Evolutionary conservation across 2,329 filamentous ascomycete species (phyloP), one percentile per base, ranked within the genome.

Genomic region (Xylaria sp.): DNA sequence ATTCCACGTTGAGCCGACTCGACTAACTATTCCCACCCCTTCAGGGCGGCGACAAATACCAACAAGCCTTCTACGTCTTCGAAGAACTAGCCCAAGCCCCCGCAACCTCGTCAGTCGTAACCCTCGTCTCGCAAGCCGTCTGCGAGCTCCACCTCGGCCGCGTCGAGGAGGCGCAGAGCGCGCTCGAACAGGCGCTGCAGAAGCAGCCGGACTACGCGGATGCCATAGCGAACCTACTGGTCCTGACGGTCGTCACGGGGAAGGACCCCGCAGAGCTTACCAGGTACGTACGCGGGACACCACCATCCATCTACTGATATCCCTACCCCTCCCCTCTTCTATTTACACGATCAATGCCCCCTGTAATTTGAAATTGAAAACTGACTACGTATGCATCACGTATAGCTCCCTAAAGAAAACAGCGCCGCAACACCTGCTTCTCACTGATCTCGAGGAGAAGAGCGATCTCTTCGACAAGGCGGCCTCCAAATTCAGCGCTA

Each of bases 61-160:
- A 98, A 78, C 93, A 96, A 78, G 91, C 95, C 20, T 98, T 97
- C 82, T 98, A 99, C 85, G 95, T 98, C 70, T 98, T 94, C 78
- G 95, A 98, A 82, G 96, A 99, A 82, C 89, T 98, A 58, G 95
- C 96, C 4, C 93, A 97, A 78, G 91, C 93, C 34, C 91, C 94
- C 2, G 90, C 92, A 39, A 94, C 93, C 20, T 90, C 93, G 58
- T 93, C 93, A 18, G 86, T 91, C 62, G 86, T 90, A 74, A 92
- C 89, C 20, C 88, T 98, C 65, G 89, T 97, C 69, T 91, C 93
- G 23, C 96, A 98, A 83, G 95, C 94, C 31, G 90, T 98, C 31
- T 92, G 93, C 28, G 95, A 99, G 81, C 84, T 98, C 63, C 96
- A 98, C 78, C 89, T 98, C 34, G 94, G 94, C 60, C 89, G 96